Evolutionary conservation across 495 filamentous ascomycete species (phyloP).

Genomic region (Aeminium ludgeri): DNA sequence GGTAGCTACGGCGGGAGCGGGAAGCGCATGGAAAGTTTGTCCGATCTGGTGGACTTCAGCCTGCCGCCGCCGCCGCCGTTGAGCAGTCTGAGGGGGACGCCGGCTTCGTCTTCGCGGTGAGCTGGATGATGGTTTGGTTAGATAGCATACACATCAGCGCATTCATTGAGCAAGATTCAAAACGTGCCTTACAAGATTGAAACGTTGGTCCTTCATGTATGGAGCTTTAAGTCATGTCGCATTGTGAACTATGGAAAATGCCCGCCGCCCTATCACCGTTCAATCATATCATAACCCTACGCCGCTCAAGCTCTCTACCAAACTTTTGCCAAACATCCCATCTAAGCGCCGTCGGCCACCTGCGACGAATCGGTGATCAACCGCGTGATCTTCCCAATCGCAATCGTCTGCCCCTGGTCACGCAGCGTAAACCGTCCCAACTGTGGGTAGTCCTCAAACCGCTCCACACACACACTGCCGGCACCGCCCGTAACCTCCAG

Average conservation of each 20-base stretch:
- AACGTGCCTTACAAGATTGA: background rate
- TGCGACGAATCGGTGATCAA: constrained; percentile 18
- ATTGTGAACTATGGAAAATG: too few relatives aligned
- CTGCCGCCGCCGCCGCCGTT: constrained; percentile 1
- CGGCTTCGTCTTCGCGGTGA: background rate
- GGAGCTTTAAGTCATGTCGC: background rate
- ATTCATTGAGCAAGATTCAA: background rate
- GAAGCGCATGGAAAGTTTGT: background rate
- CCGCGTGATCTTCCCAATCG: constrained; percentile 25
- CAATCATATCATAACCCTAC: background rate
- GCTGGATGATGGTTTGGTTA: background rate
- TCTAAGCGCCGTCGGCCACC: background rate
- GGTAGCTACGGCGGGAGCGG: background rate
- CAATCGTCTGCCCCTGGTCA: constrained; percentile 44
- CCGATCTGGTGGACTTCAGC: background rate
- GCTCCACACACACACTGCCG: constrained; percentile 77
- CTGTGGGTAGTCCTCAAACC: constrained; percentile 85
- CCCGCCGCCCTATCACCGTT: background rate
- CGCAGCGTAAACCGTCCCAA: constrained; percentile 87
- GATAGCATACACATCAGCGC: too few relatives aligned
- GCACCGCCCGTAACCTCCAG: constrained; percentile 73
- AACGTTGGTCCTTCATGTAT: background rate
- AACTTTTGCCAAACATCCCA: background rate
- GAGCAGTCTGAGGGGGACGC: background rate
- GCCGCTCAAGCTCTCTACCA: background rate